Evolutionary conservation across 148 eudicot species (phyloP), one percentile per base, ranked within the genome.

Genomic region (Talinum fruticosum): DNA sequence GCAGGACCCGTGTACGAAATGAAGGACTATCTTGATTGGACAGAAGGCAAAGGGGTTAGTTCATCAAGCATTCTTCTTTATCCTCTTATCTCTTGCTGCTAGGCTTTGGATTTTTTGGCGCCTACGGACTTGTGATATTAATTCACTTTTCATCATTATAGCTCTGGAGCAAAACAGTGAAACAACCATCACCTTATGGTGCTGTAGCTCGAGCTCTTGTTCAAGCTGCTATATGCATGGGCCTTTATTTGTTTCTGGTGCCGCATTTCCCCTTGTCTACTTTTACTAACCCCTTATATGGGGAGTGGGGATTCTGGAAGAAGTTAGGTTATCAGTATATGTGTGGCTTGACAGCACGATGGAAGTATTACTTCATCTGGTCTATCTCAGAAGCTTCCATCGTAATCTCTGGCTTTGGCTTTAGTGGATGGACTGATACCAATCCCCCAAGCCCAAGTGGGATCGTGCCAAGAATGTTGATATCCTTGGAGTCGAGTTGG

Each of bases 291-390:
- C 93, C 95, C 64, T 71, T 67, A 35, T 96, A 96, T 83, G 83
- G 85, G 68, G 87, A 90, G 74, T 93, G 91, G 90, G 92, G 93
- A n/a, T 91, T 96, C 81, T 89, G 82, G 87, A 90, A 87, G 76
- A 86, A 89, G 74, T 77, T 96, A 82, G 84, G 89, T 74, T 96
- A 90, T 82, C 97, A 91, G 77, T 96, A 89, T 87, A 89, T 96
- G 93, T 84, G 92, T 67, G 88, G 93, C 49, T 93, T 93, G 77
- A 88, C 98, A 59, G 93, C 97, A 72, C 93, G 99, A 30, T 96
- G 98, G 97, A 96, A 96, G 79, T 96, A 96, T 86, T 96, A 96
- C 76, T 96, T 93, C 84, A 91, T 93, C 83, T 96, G 99, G 99
- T 93, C 96, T 72, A 87, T 96, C 78, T 90, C 99, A 33, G 99